phyloP scores from a whole-genome alignment of 768 basidiomycete species.

The Saitozyma podzolica region DNA sequence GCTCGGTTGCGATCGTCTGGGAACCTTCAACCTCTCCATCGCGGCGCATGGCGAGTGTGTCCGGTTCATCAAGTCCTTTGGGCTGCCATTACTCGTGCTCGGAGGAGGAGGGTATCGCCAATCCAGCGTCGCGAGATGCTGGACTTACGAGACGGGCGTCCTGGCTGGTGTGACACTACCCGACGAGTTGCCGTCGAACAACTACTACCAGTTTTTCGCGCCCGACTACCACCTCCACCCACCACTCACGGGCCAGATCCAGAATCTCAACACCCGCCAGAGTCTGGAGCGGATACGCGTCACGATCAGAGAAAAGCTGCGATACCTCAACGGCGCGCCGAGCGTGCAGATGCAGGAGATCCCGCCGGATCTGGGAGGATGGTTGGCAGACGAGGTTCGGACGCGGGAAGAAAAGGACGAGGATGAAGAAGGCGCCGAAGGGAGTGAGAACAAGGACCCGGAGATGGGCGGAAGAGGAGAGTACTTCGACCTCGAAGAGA shows the following conservation, averaged over 20 bases:
- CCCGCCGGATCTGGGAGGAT: slow-evolving; percentile 78
- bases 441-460: slow-evolving; percentile 8
- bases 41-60: slow-evolving; percentile 98
- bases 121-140: slow-evolving; percentile 96
- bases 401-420: slow-evolving; percentile 73
- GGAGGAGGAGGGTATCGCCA: slow-evolving; percentile 97
- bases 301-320: slow-evolving; percentile 78
- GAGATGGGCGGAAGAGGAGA: slow-evolving; percentile 5
- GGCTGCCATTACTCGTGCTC: slow-evolving; percentile 83
- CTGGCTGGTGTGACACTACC: slow-evolving; percentile 78
- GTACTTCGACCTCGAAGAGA: background rate
- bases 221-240: slow-evolving; percentile 94
- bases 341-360: slow-evolving; percentile 95
- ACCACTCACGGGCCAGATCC: slow-evolving; percentile 71
- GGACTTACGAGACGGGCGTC: slow-evolving; percentile 96
- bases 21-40: slow-evolving; percentile 96
- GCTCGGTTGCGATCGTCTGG: slow-evolving; percentile 87
- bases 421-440: slow-evolving; percentile 31
- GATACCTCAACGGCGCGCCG: slow-evolving; percentile 93
- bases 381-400: slow-evolving; percentile 69
- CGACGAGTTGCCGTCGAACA: slow-evolving; percentile 80
- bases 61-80: slow-evolving; percentile 89
- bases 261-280: slow-evolving; percentile 83
- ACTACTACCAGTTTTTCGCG: slow-evolving; percentile 89
- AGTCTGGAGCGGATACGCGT: slow-evolving; percentile 85